Conservation (phyloP, 495 filamentous ascomycete genomes). For the Aspergillus leporis region DNA sequence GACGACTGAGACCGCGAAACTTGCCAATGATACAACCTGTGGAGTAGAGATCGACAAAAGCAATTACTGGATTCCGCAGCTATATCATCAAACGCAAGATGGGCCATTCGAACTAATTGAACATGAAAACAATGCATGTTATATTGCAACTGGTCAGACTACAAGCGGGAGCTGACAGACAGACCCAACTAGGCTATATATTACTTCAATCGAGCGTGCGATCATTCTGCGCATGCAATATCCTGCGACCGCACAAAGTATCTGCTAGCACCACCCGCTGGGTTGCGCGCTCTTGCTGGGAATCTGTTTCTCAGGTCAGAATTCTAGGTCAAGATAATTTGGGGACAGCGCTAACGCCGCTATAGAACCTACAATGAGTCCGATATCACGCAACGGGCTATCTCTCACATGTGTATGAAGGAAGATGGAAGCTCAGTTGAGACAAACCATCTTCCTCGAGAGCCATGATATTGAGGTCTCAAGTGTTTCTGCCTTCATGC, state of each 20-base stretch:
- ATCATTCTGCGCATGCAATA: slow-evolving; percentile 16
- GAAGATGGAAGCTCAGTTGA: slow-evolving; percentile 19
- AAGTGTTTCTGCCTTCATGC: slow-evolving; percentile 58
- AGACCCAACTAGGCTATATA: slow-evolving; percentile 18
- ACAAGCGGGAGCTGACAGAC: background rate
- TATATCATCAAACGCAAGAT: slow-evolving; percentile 65
- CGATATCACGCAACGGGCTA: slow-evolving; percentile 23
- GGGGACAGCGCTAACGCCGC: background rate
- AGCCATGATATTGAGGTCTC: slow-evolving; percentile 37
- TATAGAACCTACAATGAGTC: slow-evolving; percentile 23
- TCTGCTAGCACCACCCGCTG: slow-evolving; percentile 47
- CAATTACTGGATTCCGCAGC: slow-evolving; percentile 74
- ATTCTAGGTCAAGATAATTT: background rate
- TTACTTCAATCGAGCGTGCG: slow-evolving; percentile 29
- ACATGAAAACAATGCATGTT: slow-evolving; percentile 17
- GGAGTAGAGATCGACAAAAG: slow-evolving; percentile 65
- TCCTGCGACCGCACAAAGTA: slow-evolving; percentile 11
- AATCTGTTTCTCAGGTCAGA: slow-evolving; percentile 42
- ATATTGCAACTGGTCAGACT: too few relatives aligned
- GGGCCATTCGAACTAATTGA: slow-evolving; percentile 50
- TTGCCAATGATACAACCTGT: slow-evolving; percentile 66
- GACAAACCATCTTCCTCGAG: slow-evolving; percentile 23
- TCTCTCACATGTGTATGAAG: slow-evolving; percentile 28
- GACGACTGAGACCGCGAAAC: slow-evolving; percentile 54
- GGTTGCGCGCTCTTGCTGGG: slow-evolving; percentile 74